Evolutionary conservation across 2,329 filamentous ascomycete genomes (phyloP).

Genomic region (Ambrosiella beaveri): DNA sequence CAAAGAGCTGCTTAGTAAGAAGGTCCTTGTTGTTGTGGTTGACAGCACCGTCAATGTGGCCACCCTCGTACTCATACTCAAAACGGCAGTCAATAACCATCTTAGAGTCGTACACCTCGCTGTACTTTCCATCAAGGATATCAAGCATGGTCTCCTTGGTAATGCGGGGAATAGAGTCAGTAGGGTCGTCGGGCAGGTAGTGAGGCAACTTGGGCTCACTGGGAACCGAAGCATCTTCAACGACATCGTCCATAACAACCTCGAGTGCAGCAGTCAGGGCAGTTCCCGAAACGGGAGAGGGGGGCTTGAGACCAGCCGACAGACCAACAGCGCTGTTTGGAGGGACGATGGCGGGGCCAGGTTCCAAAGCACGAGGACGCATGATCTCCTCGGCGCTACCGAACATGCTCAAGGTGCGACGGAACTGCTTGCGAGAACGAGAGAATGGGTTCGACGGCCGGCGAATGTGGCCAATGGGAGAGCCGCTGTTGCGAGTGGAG

Average conservation of each 20-base stretch:
- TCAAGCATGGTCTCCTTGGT: constrained; percentile 63
- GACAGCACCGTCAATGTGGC: constrained; percentile 81
- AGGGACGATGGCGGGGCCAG: constrained; percentile 20
- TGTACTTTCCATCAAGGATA: constrained; percentile 74
- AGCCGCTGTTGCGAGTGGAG: constrained; percentile 29
- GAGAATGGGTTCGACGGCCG: constrained; percentile 55
- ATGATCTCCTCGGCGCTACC: constrained; percentile 79
- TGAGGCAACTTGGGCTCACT: constrained; percentile 64
- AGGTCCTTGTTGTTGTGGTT: constrained; percentile 96
- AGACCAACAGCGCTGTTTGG: constrained; percentile 1
- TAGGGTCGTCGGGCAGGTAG: constrained; percentile 62
- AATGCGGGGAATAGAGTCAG: constrained; percentile 79
- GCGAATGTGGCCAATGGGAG: constrained; percentile 56
- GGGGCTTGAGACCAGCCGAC: background rate
- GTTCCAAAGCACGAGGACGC: constrained; percentile 41
- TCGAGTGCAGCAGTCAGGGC: constrained; percentile 35
- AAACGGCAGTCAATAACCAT: constrained; percentile 93
- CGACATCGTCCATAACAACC: constrained; percentile 51
- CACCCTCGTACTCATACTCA: constrained; percentile 95
- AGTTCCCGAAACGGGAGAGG: constrained; percentile 18
- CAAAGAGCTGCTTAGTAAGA: constrained; percentile 63
- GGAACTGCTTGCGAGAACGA: constrained; percentile 72
- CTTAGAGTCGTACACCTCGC: constrained; percentile 58
- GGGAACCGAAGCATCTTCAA: constrained; percentile 44
- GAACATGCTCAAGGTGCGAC: constrained; percentile 94